phyloP scores from a whole-genome alignment of 164 flowering plant species.

The Liquidambar formosana region DNA sequence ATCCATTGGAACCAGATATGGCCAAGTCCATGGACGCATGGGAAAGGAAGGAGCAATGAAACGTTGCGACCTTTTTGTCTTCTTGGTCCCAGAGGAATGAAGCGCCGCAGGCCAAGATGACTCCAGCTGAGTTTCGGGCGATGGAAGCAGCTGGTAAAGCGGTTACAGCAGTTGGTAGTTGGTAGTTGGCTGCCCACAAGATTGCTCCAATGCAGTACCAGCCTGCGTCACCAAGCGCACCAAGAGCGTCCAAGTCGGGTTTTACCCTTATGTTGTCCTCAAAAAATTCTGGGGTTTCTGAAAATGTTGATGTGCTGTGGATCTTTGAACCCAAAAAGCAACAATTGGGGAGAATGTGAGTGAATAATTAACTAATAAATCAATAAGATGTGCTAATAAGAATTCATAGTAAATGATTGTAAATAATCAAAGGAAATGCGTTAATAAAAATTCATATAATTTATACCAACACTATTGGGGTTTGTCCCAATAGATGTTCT shows the following conservation, averaged over 20 bases:
- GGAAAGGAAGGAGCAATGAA: conserved; percentile 48
- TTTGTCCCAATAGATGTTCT: too few species aligned
- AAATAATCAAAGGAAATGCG: too few species aligned
- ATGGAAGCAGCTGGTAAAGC: conserved; percentile 36
- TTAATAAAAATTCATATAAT: too few species aligned
- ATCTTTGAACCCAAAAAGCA: conserved; percentile 20
- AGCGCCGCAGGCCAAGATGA: conserved; percentile 35
- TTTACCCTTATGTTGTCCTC: conserved; percentile 43
- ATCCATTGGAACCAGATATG: conserved; percentile 30
- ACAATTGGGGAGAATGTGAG: too few species aligned
- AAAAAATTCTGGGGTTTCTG: conserved; percentile 22
- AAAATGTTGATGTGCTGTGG: conserved; percentile 28
- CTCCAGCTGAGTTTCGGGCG: conserved; percentile 27
- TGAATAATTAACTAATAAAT: too few species aligned
- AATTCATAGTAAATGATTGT: too few species aligned
- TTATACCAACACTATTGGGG: too few species aligned
- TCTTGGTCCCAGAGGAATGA: conserved; percentile 30
- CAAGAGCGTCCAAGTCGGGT: conserved; percentile 43
- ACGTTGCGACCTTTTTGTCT: conserved; percentile 22
- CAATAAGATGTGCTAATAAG: too few species aligned
- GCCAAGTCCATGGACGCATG: conserved; percentile 33
- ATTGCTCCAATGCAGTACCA: conserved; percentile 56
- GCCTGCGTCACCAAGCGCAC: conserved; percentile 46
- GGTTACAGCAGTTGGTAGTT: conserved; percentile 36
- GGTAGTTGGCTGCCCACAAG: conserved; percentile 38